Base-by-base conservation (phyloP, 371 early-diverging fungal species). In the Syncephalis plumigaleata region DNA sequence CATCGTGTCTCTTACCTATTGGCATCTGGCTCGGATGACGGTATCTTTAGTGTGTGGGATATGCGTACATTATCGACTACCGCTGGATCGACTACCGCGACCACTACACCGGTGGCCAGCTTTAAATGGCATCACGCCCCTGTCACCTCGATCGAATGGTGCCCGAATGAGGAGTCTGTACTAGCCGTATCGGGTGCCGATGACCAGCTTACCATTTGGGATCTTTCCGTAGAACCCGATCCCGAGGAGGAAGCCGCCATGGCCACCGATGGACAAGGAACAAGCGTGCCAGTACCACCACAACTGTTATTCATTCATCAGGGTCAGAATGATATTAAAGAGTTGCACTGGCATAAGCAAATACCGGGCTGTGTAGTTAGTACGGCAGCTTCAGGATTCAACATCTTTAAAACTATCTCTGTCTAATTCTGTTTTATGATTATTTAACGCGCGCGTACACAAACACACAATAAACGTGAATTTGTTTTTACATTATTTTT, bases 91-190 rank as follows among this genome's bases (percentile, higher is more conserved):
- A 24, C 36, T 22, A 27, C 18, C 25, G 31, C 13, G 44, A 27
- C n/a, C 22, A 82, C 83, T 37, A 68, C 71, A 17, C 87, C 97
- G 0, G 88, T 91, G n/a, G 95, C 95, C 15, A 76, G 75, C n/a
- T 93, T 92, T 69, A 75, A 79, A 50, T 97, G 97, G 97, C 95
- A 97, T 67, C 72, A 73, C 44, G 74, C 69, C 23, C 83, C 92
- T 3, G 80, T 97, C 52, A 92, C 94, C 2, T 90, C 92, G 9
- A 87, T 97, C 52, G 95, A 97, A 64, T 97, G 96, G 96, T 82
- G 87, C 53, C 91, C 93, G 5, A 73, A 70, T 2, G 97, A 97
- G 55, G 82, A 84, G 51, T 91, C 93, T 11, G 78, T 91, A 15
- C 58, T 94, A 42, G 91, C 81, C n/a, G 93, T 87, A 9, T 65